Evolutionary conservation across 495 filamentous ascomycete species (phyloP), one percentile per base, ranked within the genome.

Genomic region (Xylaria telfairii): DNA sequence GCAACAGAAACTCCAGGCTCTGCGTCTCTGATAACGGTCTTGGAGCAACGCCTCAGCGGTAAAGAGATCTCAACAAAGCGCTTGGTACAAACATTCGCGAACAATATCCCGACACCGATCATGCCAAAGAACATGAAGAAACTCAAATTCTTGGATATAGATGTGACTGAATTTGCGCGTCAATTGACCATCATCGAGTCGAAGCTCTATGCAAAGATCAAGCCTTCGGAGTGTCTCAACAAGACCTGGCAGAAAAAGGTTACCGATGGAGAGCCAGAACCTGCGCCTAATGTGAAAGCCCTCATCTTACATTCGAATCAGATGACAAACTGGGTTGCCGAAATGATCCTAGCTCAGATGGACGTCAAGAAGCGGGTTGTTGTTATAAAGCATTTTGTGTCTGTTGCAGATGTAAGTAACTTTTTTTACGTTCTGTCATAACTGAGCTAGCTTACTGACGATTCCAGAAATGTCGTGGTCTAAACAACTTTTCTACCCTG

Each of bases 121-220:
- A 89, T 98, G 76, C 96, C 96, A 0, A 98, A 97, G 88, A 97
- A 97, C 80, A 97, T 98, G 93, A 98, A 96, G 90, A 98, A 97
- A 79, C 89, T 99, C 71, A 99, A 98, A 81, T 98, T 99, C 82
- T 86, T 98, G 62, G 96, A 99, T 77, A 98, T 99, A 68, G 96
- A 99, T 76, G 90, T 93, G 15, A 92, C 91, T 2, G 96, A 99
- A 80, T 98, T 99, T 82, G 96, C 95, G 28, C 90, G 96, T 41
- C 96, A 99, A 80, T 83, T 99, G 67, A 99, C 96, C 2, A 97
- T 99, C 74, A 97, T 98, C 68, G 96, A 98, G 78, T 97, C 95
- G 6, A 92, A 90, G 69, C 87, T 98, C 4, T 99, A 98, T 79
- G 93, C 91, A 47, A 98, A 97, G 82, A 94, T 99, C 80, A 94